Evolutionary conservation across 495 filamentous ascomycete species (phyloP).

Genomic region (Trichoderma asperelloides): DNA sequence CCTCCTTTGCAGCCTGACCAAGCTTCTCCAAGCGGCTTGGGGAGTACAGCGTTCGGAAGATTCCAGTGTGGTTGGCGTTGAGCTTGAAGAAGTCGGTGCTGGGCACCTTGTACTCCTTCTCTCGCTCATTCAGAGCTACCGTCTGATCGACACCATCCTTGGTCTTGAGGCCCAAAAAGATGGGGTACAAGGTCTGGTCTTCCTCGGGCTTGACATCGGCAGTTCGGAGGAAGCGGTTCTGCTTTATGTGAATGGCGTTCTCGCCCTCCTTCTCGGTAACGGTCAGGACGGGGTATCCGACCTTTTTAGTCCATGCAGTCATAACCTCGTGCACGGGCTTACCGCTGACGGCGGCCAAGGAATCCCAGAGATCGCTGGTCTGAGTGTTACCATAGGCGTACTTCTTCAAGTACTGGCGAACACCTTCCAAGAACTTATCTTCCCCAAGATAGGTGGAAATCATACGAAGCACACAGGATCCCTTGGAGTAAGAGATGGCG

Average conservation of each 20-base stretch:
- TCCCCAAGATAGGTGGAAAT: conserved; percentile 76
- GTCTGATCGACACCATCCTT: conserved; percentile 43
- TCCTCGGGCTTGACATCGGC: conserved; percentile 83
- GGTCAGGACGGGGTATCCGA: conserved; percentile 86
- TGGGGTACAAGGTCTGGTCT: conserved; percentile 87
- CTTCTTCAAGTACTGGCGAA: conserved; percentile 76
- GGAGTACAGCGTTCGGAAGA: conserved; percentile 90
- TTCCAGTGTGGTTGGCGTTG: conserved; percentile 78
- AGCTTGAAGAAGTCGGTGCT: conserved; percentile 86
- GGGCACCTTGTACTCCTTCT: conserved; percentile 63
- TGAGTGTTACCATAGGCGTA: conserved; percentile 89
- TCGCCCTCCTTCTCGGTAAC: conserved; percentile 74
- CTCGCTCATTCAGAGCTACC: conserved; percentile 50
- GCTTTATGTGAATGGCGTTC: conserved; percentile 56
- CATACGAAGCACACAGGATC: conserved; percentile 92
- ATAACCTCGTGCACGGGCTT: conserved; percentile 80
- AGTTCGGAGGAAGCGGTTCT: conserved; percentile 79
- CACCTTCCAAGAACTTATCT: conserved; percentile 78
- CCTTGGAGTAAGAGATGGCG: conserved; percentile 89
- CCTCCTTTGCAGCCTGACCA: conserved; percentile 49
- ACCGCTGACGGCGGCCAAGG: conserved; percentile 79
- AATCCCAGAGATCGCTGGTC: conserved; percentile 84
- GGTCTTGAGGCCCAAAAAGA: conserved; percentile 71
- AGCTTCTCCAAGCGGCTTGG: conserved; percentile 68
- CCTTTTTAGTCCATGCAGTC: conserved; percentile 86